These are phyloP conservation scores for Pseudohyphozyma bogoriensis DNA, from an alignment of 768 basidiomycete species.

Conservation along the genomic window DNA sequence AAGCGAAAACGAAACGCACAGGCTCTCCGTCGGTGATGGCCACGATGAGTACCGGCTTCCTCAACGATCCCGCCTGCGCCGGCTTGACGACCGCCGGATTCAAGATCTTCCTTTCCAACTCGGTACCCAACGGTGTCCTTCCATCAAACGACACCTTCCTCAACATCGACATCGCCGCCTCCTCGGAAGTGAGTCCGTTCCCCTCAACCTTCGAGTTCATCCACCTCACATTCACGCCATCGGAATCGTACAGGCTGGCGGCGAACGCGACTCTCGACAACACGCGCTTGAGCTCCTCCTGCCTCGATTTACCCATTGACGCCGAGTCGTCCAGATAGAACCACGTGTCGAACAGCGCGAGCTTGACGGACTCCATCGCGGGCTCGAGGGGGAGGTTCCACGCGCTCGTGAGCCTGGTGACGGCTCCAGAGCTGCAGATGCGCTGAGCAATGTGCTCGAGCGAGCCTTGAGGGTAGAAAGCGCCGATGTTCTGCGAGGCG, in stretches of 20 bases:
- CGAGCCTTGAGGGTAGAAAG: conserved; percentile 41
- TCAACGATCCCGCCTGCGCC: conserved; percentile 33
- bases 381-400: conserved; percentile 41
- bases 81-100: conserved; percentile 41
- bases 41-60: conserved; percentile 42
- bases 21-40: conserved; percentile 30
- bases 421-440: conserved; percentile 37
- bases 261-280: conserved; percentile 7
- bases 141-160: conserved; percentile 18
- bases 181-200: conserved; percentile 38
- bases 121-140: background rate
- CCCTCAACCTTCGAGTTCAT: conserved; percentile 41
- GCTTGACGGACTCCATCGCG: conserved; percentile 40
- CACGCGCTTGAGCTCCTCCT: conserved; percentile 41
- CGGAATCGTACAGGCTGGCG: conserved; percentile 11
- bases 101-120: conserved; percentile 39
- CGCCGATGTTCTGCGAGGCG: conserved; percentile 36
- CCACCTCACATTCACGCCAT: conserved; percentile 37
- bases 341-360: conserved; percentile 40
- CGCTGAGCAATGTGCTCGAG: conserved; percentile 39
- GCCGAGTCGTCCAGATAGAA: conserved; percentile 37
- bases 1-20: background rate
- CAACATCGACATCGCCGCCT: conserved; percentile 36
- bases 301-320: conserved; percentile 27
- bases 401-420: conserved; percentile 36